phyloP scores from a whole-genome alignment of 2,329 filamentous ascomycete species.

The Botrytis cinerea region DNA sequence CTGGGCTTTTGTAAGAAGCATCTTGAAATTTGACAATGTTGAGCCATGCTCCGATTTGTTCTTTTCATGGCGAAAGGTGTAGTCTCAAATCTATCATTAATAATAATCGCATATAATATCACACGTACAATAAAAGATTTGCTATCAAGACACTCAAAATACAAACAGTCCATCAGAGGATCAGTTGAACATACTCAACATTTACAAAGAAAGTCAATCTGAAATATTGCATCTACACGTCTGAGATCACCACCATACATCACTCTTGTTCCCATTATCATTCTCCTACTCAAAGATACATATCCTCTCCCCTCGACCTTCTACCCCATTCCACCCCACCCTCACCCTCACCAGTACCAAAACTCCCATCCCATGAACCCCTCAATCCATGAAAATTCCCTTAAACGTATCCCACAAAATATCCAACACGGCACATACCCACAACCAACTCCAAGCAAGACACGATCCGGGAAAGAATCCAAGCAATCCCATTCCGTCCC shows the following conservation, averaged over 20 bases:
- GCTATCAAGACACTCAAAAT: not conserved
- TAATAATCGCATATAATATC: not conserved
- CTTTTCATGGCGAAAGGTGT: not conserved
- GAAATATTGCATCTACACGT: too few species aligned
- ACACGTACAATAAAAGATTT: not conserved
- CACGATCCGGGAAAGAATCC: not conserved
- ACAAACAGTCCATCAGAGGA: not conserved
- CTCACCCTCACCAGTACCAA: too few species aligned
- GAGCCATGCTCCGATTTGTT: not conserved
- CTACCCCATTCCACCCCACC: too few species aligned
- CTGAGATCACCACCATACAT: not conserved
- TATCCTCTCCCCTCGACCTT: not conserved
- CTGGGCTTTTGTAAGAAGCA: too few species aligned
- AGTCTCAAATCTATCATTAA: not conserved
- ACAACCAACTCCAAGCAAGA: too few species aligned
- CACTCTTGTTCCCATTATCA: not conserved
- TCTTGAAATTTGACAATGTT: not conserved
- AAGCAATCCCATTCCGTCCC: too few species aligned
- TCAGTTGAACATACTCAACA: not conserved
- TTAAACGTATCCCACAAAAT: too few species aligned
- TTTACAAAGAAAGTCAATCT: not conserved
- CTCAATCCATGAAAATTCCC: too few species aligned
- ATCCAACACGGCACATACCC: too few species aligned
- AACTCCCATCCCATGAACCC: too few species aligned
- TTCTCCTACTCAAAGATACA: not conserved